Evolutionary conservation across 345 rosid genomes (phyloP), one percentile per base, ranked within the genome.

Genomic region (Gossypium longicalyx): DNA sequence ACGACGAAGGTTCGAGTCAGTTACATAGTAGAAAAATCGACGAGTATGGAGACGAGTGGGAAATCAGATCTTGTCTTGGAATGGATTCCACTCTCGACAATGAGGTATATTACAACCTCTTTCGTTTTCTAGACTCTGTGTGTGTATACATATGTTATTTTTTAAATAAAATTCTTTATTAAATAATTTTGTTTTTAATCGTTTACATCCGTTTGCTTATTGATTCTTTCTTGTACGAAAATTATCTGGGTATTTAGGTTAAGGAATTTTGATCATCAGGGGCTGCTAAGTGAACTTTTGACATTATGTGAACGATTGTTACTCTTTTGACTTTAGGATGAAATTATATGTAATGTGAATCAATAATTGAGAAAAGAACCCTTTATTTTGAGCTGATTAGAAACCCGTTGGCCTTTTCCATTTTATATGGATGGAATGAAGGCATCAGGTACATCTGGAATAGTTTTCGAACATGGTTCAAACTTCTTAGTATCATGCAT

Each of bases 11-110:
- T 23, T 67, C 53, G 22, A 43, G 19, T 29, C 44, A n/a, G 60
- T 72, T 19, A 53, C 22, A 13, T 72, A 71, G 19, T 53, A 75
- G 79, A 67, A 77, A 73, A 52, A 77, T 38, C 53, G 77, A 79
- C 8, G 83, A 74, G 57, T 80, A 78, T 47, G 80, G 75, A 17
- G 91, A 83, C 71, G 94, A 74, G n/a, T 93, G 93, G 94, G 87
- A 86, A 34, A 90, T 93, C 70, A 84, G 87, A 79, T 85, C 94
- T 15, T 89, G 87, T 19, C 83, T 93, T 65, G 96, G 98, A 25
- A 82, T 87, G 72, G 98, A 93, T 66, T 81, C 79, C 25, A 93
- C 98, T 61, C 89, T 93, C 16, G 98, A 93, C 70, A 71, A 86
- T 9, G 97, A 93, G 97, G 97, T 90, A 53, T 20, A 49, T 22